A percentile compares a stretch with the other conserved stretches of the same genome.
phyloP scores from a whole-genome alignment of 2,329 filamentous ascomycete genomes.

The Colletotrichum navitas region DNA sequence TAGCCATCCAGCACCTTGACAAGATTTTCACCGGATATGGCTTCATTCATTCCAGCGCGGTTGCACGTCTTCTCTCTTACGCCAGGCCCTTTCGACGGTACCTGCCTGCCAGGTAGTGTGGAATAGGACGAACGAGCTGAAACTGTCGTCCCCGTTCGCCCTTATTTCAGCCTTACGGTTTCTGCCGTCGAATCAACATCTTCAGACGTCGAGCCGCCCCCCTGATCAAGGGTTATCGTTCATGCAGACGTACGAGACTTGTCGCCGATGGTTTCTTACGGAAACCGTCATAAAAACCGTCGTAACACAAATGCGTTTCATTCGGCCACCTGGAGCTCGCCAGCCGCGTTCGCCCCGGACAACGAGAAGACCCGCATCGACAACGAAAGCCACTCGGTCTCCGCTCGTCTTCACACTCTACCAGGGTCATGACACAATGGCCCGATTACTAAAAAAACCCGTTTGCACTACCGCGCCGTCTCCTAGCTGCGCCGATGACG shows the following conservation, averaged over 20 bases:
- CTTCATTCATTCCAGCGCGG: constrained; percentile 3
- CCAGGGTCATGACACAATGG: background rate
- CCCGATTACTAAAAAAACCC: too few relatives aligned
- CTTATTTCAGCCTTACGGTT: constrained; percentile 18
- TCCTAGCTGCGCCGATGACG: background rate
- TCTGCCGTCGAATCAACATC: background rate
- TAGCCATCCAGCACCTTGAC: constrained; percentile 10
- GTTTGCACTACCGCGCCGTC: constrained; percentile 17
- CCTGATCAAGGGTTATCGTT: background rate
- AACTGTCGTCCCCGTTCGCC: background rate
- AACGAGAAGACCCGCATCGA: background rate
- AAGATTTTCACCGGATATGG: constrained; percentile 3
- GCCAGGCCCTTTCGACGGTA: background rate
- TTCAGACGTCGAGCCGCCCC: background rate
- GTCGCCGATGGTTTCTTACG: background rate
- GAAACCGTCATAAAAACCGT: background rate
- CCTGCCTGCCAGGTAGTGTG: background rate
- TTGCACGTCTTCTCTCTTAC: background rate
- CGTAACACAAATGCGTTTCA: background rate
- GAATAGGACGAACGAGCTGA: constrained; percentile 4
- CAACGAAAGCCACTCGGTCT: background rate
- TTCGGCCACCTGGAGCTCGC: background rate
- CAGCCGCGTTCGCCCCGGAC: background rate
- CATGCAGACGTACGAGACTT: background rate
- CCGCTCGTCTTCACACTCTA: background rate